phyloP scores from a whole-genome alignment of 2,329 filamentous ascomycete genomes.

The Sclerotinia borealis region DNA sequence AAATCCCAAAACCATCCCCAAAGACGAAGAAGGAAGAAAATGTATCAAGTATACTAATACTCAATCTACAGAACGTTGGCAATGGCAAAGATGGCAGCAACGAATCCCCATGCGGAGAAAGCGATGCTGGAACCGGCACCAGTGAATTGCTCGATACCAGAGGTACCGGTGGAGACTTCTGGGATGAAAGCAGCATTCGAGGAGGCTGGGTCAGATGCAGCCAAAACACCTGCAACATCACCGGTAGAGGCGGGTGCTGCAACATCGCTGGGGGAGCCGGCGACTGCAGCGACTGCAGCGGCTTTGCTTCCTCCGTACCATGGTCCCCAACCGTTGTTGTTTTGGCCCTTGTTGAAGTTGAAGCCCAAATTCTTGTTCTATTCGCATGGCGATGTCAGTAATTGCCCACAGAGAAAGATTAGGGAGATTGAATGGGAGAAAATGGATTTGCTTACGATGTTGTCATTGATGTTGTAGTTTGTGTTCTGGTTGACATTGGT shows the following conservation, averaged over 20 bases:
- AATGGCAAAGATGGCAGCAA: neutral
- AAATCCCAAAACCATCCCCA: neutral
- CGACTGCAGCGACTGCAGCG: neutral
- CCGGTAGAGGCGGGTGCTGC: neutral
- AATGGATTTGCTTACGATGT: neutral
- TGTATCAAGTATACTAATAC: neutral
- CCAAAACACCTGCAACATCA: neutral
- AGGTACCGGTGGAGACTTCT: neutral
- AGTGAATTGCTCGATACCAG: neutral
- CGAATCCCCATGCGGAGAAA: conserved; percentile 3
- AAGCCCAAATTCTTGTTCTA: conserved; percentile 5
- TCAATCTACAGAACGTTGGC: conserved; percentile 1
- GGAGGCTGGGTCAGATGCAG: neutral
- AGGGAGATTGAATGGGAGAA: neutral
- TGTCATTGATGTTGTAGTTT: neutral
- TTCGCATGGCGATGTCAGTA: neutral
- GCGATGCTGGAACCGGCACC: neutral
- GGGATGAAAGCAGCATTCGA: neutral
- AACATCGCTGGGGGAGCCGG: too few relatives aligned
- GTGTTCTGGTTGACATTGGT: conserved; percentile 1
- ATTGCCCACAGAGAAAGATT: neutral
- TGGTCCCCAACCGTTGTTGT: neutral
- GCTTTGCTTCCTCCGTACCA: conserved; percentile 7
- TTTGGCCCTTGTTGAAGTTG: neutral
- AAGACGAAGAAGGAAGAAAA: neutral